A percentile compares a stretch with the other conserved stretches of the same genome.
Evolutionary conservation across 345 rosid species (phyloP).

Genomic region (Hevea brasiliensis): DNA sequence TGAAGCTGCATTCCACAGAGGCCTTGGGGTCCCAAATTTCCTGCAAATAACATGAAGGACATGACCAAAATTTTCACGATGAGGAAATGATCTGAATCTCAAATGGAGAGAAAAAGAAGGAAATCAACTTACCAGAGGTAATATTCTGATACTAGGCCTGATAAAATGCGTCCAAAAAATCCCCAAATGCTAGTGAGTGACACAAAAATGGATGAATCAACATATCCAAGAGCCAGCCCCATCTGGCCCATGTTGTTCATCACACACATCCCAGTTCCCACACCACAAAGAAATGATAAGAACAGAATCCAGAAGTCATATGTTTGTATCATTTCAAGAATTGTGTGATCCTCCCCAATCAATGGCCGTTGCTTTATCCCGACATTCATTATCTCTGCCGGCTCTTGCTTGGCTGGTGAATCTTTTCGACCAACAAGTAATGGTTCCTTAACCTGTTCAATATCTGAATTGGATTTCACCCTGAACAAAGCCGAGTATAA

Average conservation of each 20-base stretch:
- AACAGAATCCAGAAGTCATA: conserved; percentile 62
- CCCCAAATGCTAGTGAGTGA: conserved; percentile 67
- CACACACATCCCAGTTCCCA: conserved; percentile 55
- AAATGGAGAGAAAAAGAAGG: neutral
- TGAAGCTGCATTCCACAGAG: conserved; percentile 57
- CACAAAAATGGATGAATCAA: conserved; percentile 49
- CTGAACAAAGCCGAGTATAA: conserved; percentile 30
- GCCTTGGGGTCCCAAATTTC: conserved; percentile 61
- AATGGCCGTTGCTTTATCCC: conserved; percentile 30
- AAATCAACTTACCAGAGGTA: conserved; percentile 34
- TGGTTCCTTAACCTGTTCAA: conserved; percentile 41
- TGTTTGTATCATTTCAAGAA: conserved; percentile 40
- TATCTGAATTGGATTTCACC: conserved; percentile 20
- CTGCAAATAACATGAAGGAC: conserved; percentile 23
- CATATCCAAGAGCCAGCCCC: conserved; percentile 54
- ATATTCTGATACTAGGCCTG: conserved; percentile 51
- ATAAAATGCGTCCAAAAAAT: conserved; percentile 55
- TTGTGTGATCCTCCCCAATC: conserved; percentile 55
- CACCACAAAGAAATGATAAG: conserved; percentile 54
- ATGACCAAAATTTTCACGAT: no score
- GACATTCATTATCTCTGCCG: conserved; percentile 18
- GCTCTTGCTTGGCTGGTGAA: conserved; percentile 14
- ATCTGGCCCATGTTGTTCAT: conserved; percentile 72
- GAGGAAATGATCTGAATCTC: no score
- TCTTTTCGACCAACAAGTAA: conserved; percentile 25